These are phyloP conservation scores for Pseudocercospora fuligena DNA, from an alignment of 2,329 filamentous ascomycete species.

Conservation along the genomic window DNA sequence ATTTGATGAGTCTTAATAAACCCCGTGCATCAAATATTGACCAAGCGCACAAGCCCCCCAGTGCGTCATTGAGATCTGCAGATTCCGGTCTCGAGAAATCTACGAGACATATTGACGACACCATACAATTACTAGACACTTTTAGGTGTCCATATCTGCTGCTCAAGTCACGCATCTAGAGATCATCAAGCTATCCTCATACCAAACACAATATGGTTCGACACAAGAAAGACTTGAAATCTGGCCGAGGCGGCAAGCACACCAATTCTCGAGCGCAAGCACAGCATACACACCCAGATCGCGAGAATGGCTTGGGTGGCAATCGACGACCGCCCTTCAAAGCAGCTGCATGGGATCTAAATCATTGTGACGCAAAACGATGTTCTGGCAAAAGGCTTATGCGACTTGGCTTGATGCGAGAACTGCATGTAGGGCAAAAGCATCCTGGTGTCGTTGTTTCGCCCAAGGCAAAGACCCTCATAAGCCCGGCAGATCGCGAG, in stretches of 20 bases:
- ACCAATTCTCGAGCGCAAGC: constrained; percentile 36
- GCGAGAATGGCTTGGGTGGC: constrained; percentile 32
- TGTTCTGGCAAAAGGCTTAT: constrained; percentile 96
- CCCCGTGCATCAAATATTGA: neutral
- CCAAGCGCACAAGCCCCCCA: too few relatives aligned
- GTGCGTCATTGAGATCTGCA: neutral
- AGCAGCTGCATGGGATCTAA: constrained; percentile 96
- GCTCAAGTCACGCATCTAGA: neutral
- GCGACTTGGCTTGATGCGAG: constrained; percentile 88
- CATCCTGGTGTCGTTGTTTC: constrained; percentile 92
- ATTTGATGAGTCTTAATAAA: neutral
- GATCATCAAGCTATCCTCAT: neutral
- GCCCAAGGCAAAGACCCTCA: constrained; percentile 84
- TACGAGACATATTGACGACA: neutral
- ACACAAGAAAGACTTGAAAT: constrained; percentile 90
- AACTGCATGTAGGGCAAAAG: constrained; percentile 88
- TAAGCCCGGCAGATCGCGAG: constrained; percentile 81
- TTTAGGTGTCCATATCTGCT: neutral
- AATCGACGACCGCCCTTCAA: constrained; percentile 68
- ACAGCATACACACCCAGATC: constrained; percentile 39
- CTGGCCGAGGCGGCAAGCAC: constrained; percentile 65
- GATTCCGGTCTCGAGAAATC: neutral
- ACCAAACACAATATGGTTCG: constrained; percentile 50
- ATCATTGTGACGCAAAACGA: constrained; percentile 95
- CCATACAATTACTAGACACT: neutral